Conservation (phyloP, 169 alveolate genomes). For the Cryptosporidium viatorum region DNA sequence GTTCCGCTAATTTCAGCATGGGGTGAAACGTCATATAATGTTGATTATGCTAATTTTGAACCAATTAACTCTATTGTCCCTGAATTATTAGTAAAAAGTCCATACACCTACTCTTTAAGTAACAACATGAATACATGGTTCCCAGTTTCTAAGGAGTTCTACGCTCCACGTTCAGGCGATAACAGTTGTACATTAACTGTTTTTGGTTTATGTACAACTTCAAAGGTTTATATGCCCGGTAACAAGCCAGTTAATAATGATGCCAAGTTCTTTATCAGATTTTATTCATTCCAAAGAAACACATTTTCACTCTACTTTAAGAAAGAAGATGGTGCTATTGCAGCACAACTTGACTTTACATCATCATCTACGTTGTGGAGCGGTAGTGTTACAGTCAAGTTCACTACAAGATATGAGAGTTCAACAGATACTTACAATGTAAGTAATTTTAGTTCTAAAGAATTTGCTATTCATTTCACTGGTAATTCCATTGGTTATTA, state of each 20-base stretch:
- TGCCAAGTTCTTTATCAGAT: slow-evolving; percentile 1
- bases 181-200: slow-evolving; percentile 44
- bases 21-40: slow-evolving; percentile 10
- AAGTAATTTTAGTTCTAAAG: not conserved
- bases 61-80: slow-evolving; percentile 57
- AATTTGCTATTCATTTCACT: not conserved
- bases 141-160: not conserved
- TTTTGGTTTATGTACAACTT: slow-evolving; percentile 42
- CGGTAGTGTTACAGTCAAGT: not conserved
- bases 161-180: slow-evolving; percentile 1
- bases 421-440: not conserved
- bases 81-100: slow-evolving; percentile 24
- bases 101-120: slow-evolving; percentile 28
- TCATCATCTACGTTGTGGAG: slow-evolving; percentile 19
- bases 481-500: slow-evolving; percentile 27
- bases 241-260: slow-evolving; percentile 38
- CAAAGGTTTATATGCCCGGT: slow-evolving; percentile 59
- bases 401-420: not conserved
- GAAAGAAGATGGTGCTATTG: slow-evolving; percentile 35
- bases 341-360: slow-evolving; percentile 34
- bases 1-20: slow-evolving; percentile 23
- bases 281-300: slow-evolving; percentile 25
- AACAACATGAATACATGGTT: slow-evolving; percentile 5
- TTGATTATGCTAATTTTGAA: not conserved
- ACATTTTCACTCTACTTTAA: slow-evolving; percentile 12